Conservation (phyloP, 768 basidiomycete species). For the Hypsizygus marmoreus region DNA sequence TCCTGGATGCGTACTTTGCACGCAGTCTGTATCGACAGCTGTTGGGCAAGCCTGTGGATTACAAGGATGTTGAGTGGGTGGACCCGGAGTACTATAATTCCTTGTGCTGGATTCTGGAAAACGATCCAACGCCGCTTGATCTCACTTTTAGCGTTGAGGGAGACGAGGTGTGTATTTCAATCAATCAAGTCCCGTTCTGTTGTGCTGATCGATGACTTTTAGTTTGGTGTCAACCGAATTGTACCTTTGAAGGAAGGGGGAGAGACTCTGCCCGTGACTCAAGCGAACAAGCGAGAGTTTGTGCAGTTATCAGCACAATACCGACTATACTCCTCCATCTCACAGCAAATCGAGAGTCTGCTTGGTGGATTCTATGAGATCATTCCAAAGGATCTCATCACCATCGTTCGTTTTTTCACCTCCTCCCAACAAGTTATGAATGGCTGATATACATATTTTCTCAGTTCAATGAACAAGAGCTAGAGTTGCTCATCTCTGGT, state of each 20-base stretch:
- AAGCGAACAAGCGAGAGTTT: conserved; percentile 96
- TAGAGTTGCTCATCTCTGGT: conserved; percentile 92
- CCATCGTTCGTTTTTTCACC: conserved; percentile 64
- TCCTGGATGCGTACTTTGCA: conserved; percentile 97
- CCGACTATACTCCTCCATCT: conserved; percentile 90
- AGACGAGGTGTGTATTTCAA: conserved; percentile 69
- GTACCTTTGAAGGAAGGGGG: conserved; percentile 88
- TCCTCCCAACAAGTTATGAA: neutral
- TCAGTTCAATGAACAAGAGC: conserved; percentile 93
- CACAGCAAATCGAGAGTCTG: conserved; percentile 91
- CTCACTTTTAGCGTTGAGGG: conserved; percentile 95
- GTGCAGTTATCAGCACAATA: conserved; percentile 95
- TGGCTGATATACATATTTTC: conserved; percentile 7
- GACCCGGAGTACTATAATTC: conserved; percentile 99
- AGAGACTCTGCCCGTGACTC: conserved; percentile 82
- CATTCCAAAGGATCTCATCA: conserved; percentile 93
- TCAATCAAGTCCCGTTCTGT: neutral
- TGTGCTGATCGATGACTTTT: conserved; percentile 13
- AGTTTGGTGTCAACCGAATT: conserved; percentile 92
- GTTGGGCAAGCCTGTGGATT: conserved; percentile 91
- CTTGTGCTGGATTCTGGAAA: conserved; percentile 96
- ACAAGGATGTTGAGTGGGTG: conserved; percentile 95
- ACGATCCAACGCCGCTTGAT: conserved; percentile 85
- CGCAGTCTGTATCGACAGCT: conserved; percentile 95
- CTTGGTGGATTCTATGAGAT: conserved; percentile 95